A percentile compares a stretch with the other conserved stretches of the same genome.
phyloP scores from a whole-genome alignment of 768 basidiomycete genomes.

The Amanita brunnescens region DNA sequence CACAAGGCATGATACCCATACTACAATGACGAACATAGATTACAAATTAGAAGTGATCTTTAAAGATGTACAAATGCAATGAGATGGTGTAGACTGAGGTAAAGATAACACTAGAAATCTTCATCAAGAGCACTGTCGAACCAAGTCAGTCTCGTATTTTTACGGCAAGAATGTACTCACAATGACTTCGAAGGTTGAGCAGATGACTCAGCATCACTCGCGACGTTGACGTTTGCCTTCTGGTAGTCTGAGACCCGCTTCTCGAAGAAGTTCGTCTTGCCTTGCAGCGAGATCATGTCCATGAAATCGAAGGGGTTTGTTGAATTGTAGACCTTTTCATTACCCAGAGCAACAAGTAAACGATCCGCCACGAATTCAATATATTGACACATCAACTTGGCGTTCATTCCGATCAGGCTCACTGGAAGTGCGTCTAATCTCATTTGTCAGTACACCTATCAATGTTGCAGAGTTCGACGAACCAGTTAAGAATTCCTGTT shows the following conservation, averaged over 20 bases:
- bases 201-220: too few relatives aligned
- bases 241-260: slow-evolving; percentile 77
- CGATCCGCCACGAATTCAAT: slow-evolving; percentile 93
- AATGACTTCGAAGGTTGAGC: slow-evolving; percentile 23
- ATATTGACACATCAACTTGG: slow-evolving; percentile 82
- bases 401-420: slow-evolving; percentile 90
- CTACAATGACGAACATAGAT: not conserved
- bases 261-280: slow-evolving; percentile 93
- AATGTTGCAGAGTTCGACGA: slow-evolving; percentile 8
- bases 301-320: slow-evolving; percentile 81
- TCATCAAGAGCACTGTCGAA: slow-evolving; percentile 23
- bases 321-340: slow-evolving; percentile 62
- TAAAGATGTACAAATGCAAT: not conserved
- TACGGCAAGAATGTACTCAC: slow-evolving; percentile 16
- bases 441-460: slow-evolving; percentile 41
- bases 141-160: slow-evolving; percentile 2
- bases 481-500: slow-evolving; percentile 87
- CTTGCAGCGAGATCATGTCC: slow-evolving; percentile 84
- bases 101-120: slow-evolving; percentile 20
- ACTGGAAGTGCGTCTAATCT: slow-evolving; percentile 74
- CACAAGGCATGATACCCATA: not conserved
- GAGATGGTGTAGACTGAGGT: not conserved
- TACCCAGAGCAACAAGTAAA: slow-evolving; percentile 79
- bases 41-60: not conserved
- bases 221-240: slow-evolving; percentile 54